Percentiles rank a stretch among this genome's conserved stretches.
Conservation (phyloP, 805 yeast species). For the Monosporozyma aerobia region DNA sequence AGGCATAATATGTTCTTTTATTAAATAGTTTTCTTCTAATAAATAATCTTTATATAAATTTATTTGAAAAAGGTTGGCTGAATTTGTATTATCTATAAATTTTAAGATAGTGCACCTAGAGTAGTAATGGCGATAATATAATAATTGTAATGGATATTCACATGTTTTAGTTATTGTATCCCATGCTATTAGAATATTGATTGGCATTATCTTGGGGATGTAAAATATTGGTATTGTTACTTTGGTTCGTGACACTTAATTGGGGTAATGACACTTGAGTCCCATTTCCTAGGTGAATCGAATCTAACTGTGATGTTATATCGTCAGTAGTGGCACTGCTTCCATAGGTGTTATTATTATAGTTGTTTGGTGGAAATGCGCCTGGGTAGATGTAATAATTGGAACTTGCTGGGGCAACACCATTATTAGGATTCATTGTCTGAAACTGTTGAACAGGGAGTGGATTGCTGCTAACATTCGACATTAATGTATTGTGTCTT, state of each 20-base stretch:
- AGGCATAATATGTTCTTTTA: too few species aligned
- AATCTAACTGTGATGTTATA: slow-evolving; percentile 23
- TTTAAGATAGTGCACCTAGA: neutral
- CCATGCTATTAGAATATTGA: neutral
- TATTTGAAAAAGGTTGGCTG: neutral
- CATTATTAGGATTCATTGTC: slow-evolving; percentile 4
- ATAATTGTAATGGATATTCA: neutral
- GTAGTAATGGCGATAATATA: neutral
- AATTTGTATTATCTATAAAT: neutral
- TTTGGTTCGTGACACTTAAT: slow-evolving; percentile 21
- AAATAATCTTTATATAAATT: neutral
- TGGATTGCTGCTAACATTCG: neutral
- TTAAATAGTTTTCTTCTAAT: neutral
- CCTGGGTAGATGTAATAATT: slow-evolving; percentile 27
- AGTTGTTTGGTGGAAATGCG: slow-evolving; percentile 19
- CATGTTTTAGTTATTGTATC: neutral
- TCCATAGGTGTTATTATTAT: slow-evolving; percentile 4
- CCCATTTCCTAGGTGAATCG: slow-evolving; percentile 21
- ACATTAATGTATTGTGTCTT: slow-evolving; percentile 15
- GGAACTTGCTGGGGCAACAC: slow-evolving; percentile 4
- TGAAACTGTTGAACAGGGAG: neutral
- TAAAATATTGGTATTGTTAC: slow-evolving; percentile 6
- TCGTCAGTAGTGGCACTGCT: slow-evolving; percentile 14
- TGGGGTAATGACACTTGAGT: slow-evolving; percentile 27
- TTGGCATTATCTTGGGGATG: neutral